Conservation (phyloP, 441 rosid species). For the Jatropha podagrica region DNA sequence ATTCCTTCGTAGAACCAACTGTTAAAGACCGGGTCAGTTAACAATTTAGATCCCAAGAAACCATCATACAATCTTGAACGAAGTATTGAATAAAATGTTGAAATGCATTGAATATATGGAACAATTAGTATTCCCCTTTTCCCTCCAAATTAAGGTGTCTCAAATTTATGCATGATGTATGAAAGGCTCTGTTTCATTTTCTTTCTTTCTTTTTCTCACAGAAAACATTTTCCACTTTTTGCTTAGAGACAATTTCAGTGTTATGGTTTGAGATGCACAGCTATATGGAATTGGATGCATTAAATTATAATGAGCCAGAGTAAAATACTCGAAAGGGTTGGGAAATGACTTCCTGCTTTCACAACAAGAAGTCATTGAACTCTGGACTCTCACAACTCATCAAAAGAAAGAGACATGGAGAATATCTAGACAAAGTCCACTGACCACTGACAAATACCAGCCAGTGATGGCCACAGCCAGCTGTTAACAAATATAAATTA, state of each 20-base stretch:
- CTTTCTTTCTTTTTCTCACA: neutral
- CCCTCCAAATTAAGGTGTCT: neutral
- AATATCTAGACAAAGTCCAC: neutral
- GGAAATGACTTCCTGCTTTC: neutral
- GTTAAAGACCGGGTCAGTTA: conserved; percentile 29
- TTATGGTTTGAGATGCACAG: neutral
- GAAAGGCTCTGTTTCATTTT: neutral
- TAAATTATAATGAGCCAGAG: neutral
- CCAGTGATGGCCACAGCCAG: neutral
- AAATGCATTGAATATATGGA: conserved; percentile 2
- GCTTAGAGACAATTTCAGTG: neutral
- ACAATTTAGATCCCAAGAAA: conserved; percentile 17
- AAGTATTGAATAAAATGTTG: neutral
- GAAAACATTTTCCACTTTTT: neutral
- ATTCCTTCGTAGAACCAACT: conserved; percentile 71
- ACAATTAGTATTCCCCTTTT: neutral
- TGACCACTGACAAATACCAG: neutral
- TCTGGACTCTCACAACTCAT: neutral
- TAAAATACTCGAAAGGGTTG: neutral
- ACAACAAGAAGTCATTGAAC: neutral
- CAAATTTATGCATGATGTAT: neutral
- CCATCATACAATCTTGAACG: neutral
- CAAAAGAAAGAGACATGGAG: neutral
- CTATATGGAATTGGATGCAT: neutral
- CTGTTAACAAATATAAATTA: neutral